phyloP scores from a whole-genome alignment of 495 filamentous ascomycete species.

The Penicillium cataractarum region DNA sequence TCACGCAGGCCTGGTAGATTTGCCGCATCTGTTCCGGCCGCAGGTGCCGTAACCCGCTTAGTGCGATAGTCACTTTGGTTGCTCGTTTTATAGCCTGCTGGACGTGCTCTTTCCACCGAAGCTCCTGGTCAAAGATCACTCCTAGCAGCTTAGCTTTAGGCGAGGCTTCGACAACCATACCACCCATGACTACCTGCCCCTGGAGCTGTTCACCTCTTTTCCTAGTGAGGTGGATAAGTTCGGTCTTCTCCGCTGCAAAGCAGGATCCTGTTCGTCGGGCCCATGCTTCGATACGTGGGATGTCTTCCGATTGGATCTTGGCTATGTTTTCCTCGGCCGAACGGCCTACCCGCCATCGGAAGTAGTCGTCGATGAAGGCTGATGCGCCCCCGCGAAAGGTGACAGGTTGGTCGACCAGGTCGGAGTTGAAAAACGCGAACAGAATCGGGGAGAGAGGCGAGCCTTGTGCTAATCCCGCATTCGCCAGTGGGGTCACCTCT shows the following conservation, averaged over 20 bases:
- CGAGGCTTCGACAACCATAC: not conserved
- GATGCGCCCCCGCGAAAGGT: conserved; percentile 22
- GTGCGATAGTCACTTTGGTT: conserved; percentile 3
- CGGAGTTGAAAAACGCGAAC: conserved; percentile 34
- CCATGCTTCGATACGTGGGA: conserved; percentile 25
- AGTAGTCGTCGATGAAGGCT: conserved; percentile 34
- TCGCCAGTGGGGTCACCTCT: not conserved
- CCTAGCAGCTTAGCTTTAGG: conserved; percentile 7
- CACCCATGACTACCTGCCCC: not conserved
- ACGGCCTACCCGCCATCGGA: conserved; percentile 20
- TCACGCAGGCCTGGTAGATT: conserved; percentile 8
- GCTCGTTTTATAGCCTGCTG: conserved; percentile 7
- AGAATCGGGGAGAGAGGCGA: conserved; percentile 33
- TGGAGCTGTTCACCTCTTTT: conserved; percentile 7
- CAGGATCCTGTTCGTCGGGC: conserved; percentile 18
- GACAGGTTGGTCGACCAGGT: conserved; percentile 30
- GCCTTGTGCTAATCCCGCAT: conserved; percentile 25
- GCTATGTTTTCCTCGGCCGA: conserved; percentile 26
- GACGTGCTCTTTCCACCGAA: conserved; percentile 2
- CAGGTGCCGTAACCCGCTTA: not conserved
- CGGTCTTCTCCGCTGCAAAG: conserved; percentile 30
- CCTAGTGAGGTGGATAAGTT: conserved; percentile 32
- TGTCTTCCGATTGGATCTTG: conserved; percentile 15
- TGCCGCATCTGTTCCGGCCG: conserved; percentile 14
- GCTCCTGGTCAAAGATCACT: conserved; percentile 1